Evolutionary conservation across 768 basidiomycete species (phyloP).

Genomic region (Coprinopsis marcescibilis): DNA sequence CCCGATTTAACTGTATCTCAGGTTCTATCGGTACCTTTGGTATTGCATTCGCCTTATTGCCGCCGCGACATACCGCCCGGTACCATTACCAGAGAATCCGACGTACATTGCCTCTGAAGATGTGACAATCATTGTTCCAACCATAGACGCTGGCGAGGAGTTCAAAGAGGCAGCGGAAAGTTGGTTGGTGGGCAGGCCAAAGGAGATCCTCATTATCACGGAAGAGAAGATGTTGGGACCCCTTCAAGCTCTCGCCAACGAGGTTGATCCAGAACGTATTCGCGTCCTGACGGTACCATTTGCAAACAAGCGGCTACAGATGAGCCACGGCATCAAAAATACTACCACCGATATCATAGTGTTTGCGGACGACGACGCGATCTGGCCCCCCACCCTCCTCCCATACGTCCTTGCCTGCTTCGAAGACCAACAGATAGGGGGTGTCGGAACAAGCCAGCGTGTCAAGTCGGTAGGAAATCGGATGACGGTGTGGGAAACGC

Average conservation of each 20-base stretch:
- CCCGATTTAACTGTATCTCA: conserved; percentile 22
- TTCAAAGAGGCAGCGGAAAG: conserved; percentile 90
- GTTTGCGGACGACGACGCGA: conserved; percentile 93
- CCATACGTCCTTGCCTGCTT: conserved; percentile 88
- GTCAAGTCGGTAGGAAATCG: conserved; percentile 71
- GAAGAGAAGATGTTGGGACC: conserved; percentile 91
- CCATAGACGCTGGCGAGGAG: conserved; percentile 93
- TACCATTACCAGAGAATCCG: conserved; percentile 84
- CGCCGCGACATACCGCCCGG: conserved; percentile 76
- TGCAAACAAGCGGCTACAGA: conserved; percentile 91
- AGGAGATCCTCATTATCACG: conserved; percentile 64
- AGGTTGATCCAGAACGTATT: conserved; percentile 79
- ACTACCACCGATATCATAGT: conserved; percentile 91
- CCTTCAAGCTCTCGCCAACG: conserved; percentile 81
- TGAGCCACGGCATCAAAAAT: conserved; percentile 89
- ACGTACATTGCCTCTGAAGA: conserved; percentile 89
- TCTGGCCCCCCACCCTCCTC: conserved; percentile 91
- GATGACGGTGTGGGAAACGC: conserved; percentile 94
- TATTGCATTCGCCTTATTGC: conserved; percentile 81
- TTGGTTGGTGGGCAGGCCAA: conserved; percentile 90
- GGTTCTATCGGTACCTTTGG: conserved; percentile 94
- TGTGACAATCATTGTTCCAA: conserved; percentile 94
- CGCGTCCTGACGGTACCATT: conserved; percentile 87
- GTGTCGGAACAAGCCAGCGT: conserved; percentile 86
- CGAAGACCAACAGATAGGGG: conserved; percentile 90